These are phyloP conservation scores for Crepidotus variabilis DNA, from an alignment of 768 basidiomycete species.

Conservation along the genomic window DNA sequence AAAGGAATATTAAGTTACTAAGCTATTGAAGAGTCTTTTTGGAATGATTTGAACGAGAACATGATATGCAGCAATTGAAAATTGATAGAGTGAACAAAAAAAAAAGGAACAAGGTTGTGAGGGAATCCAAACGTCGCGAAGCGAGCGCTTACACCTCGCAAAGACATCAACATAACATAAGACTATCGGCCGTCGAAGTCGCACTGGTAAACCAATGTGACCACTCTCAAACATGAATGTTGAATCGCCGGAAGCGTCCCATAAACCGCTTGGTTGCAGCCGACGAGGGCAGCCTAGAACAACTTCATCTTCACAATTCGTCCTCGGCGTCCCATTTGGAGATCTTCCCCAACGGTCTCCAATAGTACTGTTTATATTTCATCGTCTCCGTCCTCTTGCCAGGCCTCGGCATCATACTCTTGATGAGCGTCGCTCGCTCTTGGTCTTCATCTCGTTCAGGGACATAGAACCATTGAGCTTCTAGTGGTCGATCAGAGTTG, in stretches of 20 bases:
- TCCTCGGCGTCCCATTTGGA: slow-evolving; percentile 75
- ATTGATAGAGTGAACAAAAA: not conserved
- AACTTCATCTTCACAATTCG: slow-evolving; percentile 30
- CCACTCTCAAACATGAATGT: not conserved
- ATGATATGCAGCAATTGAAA: not conserved
- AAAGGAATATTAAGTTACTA: not conserved
- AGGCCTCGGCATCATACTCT: slow-evolving; percentile 71
- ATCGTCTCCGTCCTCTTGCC: slow-evolving; percentile 75
- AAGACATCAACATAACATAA: too few species aligned
- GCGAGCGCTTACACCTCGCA: too few species aligned
- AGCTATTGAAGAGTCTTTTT: not conserved
- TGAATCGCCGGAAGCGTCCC: not conserved
- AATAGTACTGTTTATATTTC: slow-evolving; percentile 86
- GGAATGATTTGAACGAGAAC: not conserved
- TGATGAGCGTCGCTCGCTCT: slow-evolving; percentile 64
- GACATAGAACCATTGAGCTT: slow-evolving; percentile 74
- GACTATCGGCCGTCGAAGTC: too few species aligned
- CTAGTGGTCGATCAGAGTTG: slow-evolving; percentile 45
- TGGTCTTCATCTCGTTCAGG: slow-evolving; percentile 67
- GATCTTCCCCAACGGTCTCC: slow-evolving; percentile 67
- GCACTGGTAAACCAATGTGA: too few species aligned
- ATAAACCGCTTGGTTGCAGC: not conserved
- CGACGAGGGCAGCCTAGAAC: not conserved
- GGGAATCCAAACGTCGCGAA: too few species aligned
- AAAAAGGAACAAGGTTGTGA: too few species aligned